phyloP scores from a whole-genome alignment of 2,329 filamentous ascomycete species.

The Colletotrichum chlorophyti region DNA sequence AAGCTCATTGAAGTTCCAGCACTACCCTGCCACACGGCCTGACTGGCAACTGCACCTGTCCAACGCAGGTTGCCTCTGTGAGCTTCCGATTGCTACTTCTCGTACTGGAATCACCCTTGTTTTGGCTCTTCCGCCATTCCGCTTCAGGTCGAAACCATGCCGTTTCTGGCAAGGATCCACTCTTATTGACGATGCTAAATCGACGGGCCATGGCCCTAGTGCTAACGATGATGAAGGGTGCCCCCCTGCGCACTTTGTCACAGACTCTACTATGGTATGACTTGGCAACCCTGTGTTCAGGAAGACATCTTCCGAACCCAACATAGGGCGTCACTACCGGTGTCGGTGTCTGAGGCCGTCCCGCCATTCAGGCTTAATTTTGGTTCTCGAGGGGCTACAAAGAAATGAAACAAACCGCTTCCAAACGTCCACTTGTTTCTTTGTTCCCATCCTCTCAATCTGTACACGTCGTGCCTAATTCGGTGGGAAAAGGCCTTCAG shows the following conservation, averaged over 20 bases:
- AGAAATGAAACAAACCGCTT: too few species aligned
- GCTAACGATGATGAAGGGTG: too few species aligned
- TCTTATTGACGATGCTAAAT: slow-evolving; percentile 5
- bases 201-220: slow-evolving; percentile 19
- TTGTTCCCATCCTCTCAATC: too few species aligned
- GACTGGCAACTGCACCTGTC: slow-evolving; percentile 13
- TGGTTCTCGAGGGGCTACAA: too few species aligned
- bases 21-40: background rate
- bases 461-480: too few species aligned
- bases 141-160: slow-evolving; percentile 14
- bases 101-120: slow-evolving; percentile 15
- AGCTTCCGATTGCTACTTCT: slow-evolving; percentile 1
- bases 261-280: slow-evolving; percentile 22
- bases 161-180: background rate
- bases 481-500: too few species aligned
- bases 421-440: too few species aligned
- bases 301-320: too few species aligned
- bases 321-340: too few species aligned
- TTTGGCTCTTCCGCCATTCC: slow-evolving; percentile 17
- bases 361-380: too few species aligned
- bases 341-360: too few species aligned
- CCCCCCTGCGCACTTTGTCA: slow-evolving; percentile 5
- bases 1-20: background rate
- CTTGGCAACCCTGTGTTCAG: slow-evolving; percentile 16
- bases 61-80: slow-evolving; percentile 14